A percentile compares a stretch with the other conserved stretches of the same genome.
Conservation (phyloP, 2,329 filamentous ascomycete species). For the Xylaria polymorpha region DNA sequence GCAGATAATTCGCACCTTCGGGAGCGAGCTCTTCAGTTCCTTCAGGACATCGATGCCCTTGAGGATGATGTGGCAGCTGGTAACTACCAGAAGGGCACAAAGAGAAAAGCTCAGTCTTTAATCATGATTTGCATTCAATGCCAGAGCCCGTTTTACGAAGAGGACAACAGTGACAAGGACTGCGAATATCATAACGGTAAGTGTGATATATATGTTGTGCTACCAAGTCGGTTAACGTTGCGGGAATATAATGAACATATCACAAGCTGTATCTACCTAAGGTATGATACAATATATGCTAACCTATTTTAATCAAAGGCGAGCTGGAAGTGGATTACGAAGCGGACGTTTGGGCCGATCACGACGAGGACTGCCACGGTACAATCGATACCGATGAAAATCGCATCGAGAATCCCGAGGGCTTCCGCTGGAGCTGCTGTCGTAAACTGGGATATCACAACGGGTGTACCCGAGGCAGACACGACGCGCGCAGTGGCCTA, state of each 20-base stretch:
- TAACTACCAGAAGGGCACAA: not conserved
- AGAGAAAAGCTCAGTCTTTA: slow-evolving; percentile 32
- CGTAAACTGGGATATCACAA: slow-evolving; percentile 3
- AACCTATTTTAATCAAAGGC: slow-evolving; percentile 32
- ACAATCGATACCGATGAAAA: slow-evolving; percentile 39
- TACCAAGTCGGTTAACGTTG: not conserved
- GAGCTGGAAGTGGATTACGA: slow-evolving; percentile 43
- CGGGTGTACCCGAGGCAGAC: slow-evolving; percentile 15
- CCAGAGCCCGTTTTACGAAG: slow-evolving; percentile 31
- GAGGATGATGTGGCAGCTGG: not conserved
- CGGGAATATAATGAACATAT: not conserved
- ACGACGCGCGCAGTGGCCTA: not conserved
- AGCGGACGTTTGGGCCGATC: slow-evolving; percentile 46
- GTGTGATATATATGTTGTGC: not conserved
- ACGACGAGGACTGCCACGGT: slow-evolving; percentile 47
- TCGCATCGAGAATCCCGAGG: not conserved
- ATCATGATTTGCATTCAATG: slow-evolving; percentile 36
- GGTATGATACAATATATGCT: not conserved
- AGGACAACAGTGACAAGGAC: slow-evolving; percentile 32
- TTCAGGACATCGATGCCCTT: not conserved
- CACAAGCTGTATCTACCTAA: not conserved
- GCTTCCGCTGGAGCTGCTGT: slow-evolving; percentile 21
- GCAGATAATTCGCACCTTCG: not conserved
- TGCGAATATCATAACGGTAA: slow-evolving; percentile 35
- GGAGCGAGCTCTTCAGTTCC: not conserved